These are phyloP conservation scores for Musa beccarii DNA, from an alignment of 176 grass and related monocot species.

Conservation along the genomic window DNA sequence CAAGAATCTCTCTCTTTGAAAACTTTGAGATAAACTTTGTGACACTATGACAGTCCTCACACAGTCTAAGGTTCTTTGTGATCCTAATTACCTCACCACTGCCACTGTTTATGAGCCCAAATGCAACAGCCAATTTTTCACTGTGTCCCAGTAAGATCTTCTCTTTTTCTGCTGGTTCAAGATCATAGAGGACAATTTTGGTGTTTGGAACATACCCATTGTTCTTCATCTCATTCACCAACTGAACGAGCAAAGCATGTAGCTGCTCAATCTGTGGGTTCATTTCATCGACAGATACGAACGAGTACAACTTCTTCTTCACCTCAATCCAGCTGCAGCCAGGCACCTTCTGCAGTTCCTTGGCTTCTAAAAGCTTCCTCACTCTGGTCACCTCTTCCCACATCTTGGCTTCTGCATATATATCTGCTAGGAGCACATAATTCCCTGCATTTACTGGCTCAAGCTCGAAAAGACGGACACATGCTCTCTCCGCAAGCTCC, in stretches of 20 bases:
- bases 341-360: constrained; percentile 46
- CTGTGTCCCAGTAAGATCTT: constrained; percentile 80
- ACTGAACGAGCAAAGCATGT: constrained; percentile 42
- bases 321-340: constrained; percentile 96
- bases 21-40: constrained; percentile 91
- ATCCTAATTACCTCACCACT: constrained; percentile 66
- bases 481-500: constrained; percentile 73
- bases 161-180: constrained; percentile 69
- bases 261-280: constrained; percentile 50
- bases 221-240: constrained; percentile 54
- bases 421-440: constrained; percentile 80
- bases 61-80: constrained; percentile 82
- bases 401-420: constrained; percentile 64
- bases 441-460: constrained; percentile 87
- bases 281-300: constrained; percentile 60
- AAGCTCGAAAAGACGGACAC: constrained; percentile 62
- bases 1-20: constrained; percentile 54
- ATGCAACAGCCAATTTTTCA: constrained; percentile 83
- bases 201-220: constrained; percentile 67
- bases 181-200: constrained; percentile 54
- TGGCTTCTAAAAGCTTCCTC: constrained; percentile 62
- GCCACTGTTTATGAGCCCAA: constrained; percentile 65
- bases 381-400: constrained; percentile 48
- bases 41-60: constrained; percentile 73
- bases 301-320: constrained; percentile 58